Evolutionary conservation across 75 land plant species (phyloP).

Genomic region (Pinus albicaulis): DNA sequence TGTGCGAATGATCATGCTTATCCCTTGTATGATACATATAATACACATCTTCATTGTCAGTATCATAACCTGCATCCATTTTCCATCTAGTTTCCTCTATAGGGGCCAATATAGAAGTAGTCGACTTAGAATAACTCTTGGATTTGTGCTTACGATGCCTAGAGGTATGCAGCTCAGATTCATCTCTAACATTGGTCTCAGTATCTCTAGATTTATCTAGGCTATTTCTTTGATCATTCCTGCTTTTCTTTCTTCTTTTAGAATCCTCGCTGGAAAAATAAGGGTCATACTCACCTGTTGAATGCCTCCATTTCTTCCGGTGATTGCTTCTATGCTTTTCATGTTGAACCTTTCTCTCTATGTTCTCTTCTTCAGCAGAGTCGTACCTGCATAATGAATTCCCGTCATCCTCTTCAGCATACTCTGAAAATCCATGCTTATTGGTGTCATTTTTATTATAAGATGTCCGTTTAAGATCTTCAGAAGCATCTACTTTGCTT

Average conservation of each 20-base stretch:
- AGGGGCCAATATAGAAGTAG: conserved; percentile 2
- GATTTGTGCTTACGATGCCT: conserved; percentile 17
- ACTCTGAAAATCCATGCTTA: conserved; percentile 13
- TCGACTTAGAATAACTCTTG: conserved; percentile 16
- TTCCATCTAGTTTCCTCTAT: conserved; percentile 36
- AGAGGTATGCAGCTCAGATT: conserved; percentile 5
- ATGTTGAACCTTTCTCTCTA: background rate
- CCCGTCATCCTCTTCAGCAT: conserved; percentile 12
- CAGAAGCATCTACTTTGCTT: conserved; percentile 5
- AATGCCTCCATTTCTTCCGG: conserved; percentile 14
- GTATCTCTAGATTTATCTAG: conserved; percentile 19
- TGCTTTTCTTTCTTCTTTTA: conserved; percentile 18
- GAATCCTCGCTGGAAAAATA: conserved; percentile 10
- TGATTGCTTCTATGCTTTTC: conserved; percentile 16
- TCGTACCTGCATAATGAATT: background rate
- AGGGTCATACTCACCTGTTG: conserved; percentile 21
- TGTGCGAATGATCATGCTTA: conserved; percentile 10
- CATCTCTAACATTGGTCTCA: conserved; percentile 17
- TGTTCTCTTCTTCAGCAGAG: conserved; percentile 10
- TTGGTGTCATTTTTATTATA: conserved; percentile 16
- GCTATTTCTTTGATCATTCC: conserved; percentile 22
- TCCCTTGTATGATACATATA: conserved; percentile 6
- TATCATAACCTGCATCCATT: conserved; percentile 11
- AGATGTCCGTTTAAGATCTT: conserved; percentile 9
- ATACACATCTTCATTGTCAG: conserved; percentile 8